Conservation (phyloP, 352 stramenopile species). For the Thalassiosira exigua region DNA sequence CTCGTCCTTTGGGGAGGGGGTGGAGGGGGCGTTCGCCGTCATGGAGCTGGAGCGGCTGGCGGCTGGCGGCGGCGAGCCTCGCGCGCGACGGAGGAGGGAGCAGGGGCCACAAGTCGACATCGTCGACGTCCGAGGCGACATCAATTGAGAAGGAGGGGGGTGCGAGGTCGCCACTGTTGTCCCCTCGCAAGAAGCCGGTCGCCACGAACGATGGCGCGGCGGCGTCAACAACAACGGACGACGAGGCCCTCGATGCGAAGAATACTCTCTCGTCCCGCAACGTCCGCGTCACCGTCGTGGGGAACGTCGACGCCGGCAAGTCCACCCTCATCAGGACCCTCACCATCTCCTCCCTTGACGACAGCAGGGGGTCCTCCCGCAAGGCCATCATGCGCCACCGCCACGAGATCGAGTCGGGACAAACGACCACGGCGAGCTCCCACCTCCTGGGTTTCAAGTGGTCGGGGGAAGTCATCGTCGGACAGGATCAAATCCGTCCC, state of each 20-base stretch:
- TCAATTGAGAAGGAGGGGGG: too few species aligned
- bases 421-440: constrained; percentile 88
- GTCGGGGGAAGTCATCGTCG: constrained; percentile 77
- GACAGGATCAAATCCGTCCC: constrained; percentile 66
- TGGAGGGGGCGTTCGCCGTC: constrained; percentile 30
- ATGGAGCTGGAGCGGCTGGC: too few species aligned
- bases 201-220: too few species aligned
- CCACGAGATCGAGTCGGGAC: constrained; percentile 90
- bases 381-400: constrained; percentile 89
- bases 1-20: constrained; percentile 24
- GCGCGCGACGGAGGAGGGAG: too few species aligned
- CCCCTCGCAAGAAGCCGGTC: too few species aligned
- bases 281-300: constrained; percentile 82
- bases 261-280: constrained; percentile 80
- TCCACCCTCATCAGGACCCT: constrained; percentile 86
- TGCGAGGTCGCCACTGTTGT: too few species aligned
- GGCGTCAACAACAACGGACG: too few species aligned
- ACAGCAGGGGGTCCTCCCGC: constrained; percentile 91
- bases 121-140: too few species aligned
- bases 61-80: too few species aligned
- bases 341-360: constrained; percentile 94
- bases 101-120: too few species aligned
- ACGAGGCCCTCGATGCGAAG: constrained; percentile 42
- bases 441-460: constrained; percentile 88
- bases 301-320: constrained; percentile 85